Evolutionary conservation across 768 basidiomycete species (phyloP).

Genomic region (Tulasnella sp.): DNA sequence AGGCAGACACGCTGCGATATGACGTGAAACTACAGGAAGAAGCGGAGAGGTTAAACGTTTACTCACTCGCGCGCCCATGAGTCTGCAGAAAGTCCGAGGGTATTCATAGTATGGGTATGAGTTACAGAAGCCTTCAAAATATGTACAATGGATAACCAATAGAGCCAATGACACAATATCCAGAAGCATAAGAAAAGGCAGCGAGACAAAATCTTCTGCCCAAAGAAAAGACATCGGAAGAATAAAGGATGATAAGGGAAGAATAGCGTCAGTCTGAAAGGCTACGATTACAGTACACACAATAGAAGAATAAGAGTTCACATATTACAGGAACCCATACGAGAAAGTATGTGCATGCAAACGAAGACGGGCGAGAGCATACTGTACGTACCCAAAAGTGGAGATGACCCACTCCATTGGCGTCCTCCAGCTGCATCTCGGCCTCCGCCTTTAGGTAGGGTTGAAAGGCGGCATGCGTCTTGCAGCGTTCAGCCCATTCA

Average conservation of each 20-base stretch:
- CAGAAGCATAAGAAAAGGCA: neutral
- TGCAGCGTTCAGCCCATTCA: conserved; percentile 8
- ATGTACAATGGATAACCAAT: neutral
- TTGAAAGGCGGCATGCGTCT: neutral
- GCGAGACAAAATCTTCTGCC: neutral
- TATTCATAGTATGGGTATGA: neutral
- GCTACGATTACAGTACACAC: neutral
- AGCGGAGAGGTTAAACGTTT: neutral
- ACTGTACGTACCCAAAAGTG: neutral
- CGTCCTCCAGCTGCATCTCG: neutral
- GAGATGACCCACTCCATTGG: neutral
- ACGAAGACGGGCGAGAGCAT: neutral
- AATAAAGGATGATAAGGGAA: neutral
- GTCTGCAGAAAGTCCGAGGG: neutral
- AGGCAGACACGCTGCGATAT: neutral
- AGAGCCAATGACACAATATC: neutral
- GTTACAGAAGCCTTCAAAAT: neutral
- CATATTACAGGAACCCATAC: neutral
- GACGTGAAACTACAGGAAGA: no score
- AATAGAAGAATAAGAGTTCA: neutral
- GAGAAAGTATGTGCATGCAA: neutral
- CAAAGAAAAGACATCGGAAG: neutral
- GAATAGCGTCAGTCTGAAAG: neutral
- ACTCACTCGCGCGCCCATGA: neutral
- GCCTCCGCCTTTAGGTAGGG: neutral